These are phyloP conservation scores for Fusarium sp. DNA, from an alignment of 2,329 filamentous ascomycete genomes.

Conservation along the genomic window DNA sequence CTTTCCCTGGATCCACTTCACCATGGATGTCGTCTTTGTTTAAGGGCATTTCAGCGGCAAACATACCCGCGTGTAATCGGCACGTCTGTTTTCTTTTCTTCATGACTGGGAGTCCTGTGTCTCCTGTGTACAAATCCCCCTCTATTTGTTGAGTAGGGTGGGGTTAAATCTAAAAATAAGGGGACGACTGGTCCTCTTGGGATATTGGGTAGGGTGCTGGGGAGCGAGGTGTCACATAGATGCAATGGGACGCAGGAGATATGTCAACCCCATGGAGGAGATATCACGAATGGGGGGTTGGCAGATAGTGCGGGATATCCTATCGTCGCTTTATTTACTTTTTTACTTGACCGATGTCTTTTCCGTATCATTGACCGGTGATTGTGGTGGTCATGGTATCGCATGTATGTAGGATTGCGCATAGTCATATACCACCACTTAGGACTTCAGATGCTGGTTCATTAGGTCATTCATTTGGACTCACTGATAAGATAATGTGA, in stretches of 20 bases:
- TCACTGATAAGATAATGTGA: background rate
- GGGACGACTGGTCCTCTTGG: constrained; percentile 34
- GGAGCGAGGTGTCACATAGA: constrained; percentile 34
- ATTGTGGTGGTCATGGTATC: constrained; percentile 35
- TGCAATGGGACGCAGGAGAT: constrained; percentile 10
- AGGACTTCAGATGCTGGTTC: constrained; percentile 24
- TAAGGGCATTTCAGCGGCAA: constrained; percentile 16
- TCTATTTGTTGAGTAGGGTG: constrained; percentile 2
- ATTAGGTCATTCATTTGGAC: background rate
- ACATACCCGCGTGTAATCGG: constrained; percentile 36
- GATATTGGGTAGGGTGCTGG: constrained; percentile 35
- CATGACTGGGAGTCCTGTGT: constrained; percentile 30
- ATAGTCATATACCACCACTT: constrained; percentile 46
- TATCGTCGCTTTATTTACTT: constrained; percentile 48
- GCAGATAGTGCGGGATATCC: constrained; percentile 39
- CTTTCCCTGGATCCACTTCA: background rate
- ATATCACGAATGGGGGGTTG: constrained; percentile 30
- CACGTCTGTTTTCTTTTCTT: constrained; percentile 39
- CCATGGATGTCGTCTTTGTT: constrained; percentile 10
- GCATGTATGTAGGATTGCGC: constrained; percentile 48
- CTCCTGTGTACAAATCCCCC: constrained; percentile 43
- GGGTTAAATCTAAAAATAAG: constrained; percentile 34
- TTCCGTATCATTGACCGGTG: constrained; percentile 34
- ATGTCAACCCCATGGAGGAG: constrained; percentile 24
- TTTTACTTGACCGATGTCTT: constrained; percentile 43